phyloP scores from a whole-genome alignment of 2,329 filamentous ascomycete genomes.

The Ceratocystis colombiana region DNA sequence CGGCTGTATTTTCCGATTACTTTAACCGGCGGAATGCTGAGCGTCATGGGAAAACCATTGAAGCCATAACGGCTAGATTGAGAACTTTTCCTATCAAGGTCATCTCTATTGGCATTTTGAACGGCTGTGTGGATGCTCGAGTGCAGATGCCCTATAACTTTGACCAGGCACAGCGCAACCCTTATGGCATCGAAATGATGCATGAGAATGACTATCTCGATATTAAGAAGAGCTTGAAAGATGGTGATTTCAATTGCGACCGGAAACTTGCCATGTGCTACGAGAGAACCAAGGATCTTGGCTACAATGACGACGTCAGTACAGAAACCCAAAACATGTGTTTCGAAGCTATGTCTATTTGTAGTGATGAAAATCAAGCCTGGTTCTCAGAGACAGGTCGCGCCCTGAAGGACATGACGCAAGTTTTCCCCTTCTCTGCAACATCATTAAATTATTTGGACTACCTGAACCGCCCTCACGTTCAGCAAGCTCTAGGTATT shows the following conservation, averaged over 20 bases:
- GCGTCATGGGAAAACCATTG: slow-evolving; percentile 13
- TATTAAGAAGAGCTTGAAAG: slow-evolving; percentile 28
- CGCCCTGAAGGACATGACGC: slow-evolving; percentile 53
- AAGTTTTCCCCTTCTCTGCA: slow-evolving; percentile 48
- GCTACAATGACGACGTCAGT: slow-evolving; percentile 36
- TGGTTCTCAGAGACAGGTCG: slow-evolving; percentile 36
- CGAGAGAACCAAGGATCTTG: slow-evolving; percentile 33
- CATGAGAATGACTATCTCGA: slow-evolving; percentile 27
- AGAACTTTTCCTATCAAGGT: slow-evolving; percentile 37
- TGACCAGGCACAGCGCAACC: slow-evolving; percentile 51
- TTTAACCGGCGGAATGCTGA: slow-evolving; percentile 53
- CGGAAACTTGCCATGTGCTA: slow-evolving; percentile 11
- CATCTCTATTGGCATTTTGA: slow-evolving; percentile 56
- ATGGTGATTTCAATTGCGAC: not conserved
- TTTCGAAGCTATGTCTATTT: slow-evolving; percentile 30
- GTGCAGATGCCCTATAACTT: slow-evolving; percentile 51
- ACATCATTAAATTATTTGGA: slow-evolving; percentile 51
- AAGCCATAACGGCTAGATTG: not conserved
- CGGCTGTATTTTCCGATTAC: slow-evolving; percentile 50
- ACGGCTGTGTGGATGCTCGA: slow-evolving; percentile 58
- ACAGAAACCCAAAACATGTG: not conserved
- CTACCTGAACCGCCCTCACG: slow-evolving; percentile 51
- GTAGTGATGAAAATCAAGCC: not conserved
- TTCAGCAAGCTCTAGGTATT: slow-evolving; percentile 52
- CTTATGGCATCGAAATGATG: slow-evolving; percentile 53